Conservation (phyloP, 2,329 filamentous ascomycete species). For the Mollisia scopiformis region DNA sequence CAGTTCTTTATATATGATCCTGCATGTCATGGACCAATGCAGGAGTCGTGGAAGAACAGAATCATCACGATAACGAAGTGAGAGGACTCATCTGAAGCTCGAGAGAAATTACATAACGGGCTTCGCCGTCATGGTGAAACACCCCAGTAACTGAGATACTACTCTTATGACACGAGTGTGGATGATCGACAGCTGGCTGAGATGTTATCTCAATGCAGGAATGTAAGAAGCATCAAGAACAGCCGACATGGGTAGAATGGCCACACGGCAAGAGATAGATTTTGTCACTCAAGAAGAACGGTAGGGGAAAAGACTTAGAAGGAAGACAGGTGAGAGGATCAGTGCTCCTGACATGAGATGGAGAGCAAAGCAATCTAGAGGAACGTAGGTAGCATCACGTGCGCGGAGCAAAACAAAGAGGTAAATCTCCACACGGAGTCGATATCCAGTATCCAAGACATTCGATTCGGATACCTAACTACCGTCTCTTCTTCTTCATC, state of each 20-base stretch:
- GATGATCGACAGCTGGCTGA: neutral
- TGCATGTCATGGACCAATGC: constrained; percentile 8
- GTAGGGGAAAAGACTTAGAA: neutral
- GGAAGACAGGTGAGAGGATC: too few relatives aligned
- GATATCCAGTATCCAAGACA: too few relatives aligned
- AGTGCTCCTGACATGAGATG: too few relatives aligned
- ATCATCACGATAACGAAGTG: neutral
- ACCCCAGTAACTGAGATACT: neutral
- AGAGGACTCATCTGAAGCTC: neutral
- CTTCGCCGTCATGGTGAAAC: neutral
- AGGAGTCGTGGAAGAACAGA: constrained; percentile 9
- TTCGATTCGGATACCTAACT: neutral
- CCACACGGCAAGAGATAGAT: neutral
- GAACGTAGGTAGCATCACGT: neutral
- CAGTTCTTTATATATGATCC: constrained; percentile 9
- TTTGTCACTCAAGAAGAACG: neutral
- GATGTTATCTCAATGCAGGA: neutral
- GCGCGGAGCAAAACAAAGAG: neutral
- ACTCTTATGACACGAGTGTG: neutral
- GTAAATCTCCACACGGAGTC: too few relatives aligned
- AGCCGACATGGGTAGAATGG: neutral
- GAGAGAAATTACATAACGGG: neutral
- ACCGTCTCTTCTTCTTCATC: constrained; percentile 5
- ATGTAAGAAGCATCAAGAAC: neutral
- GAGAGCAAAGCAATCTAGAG: neutral